Base-by-base conservation (phyloP, 2,329 filamentous ascomycete genomes). In the Diaporthe citrichinensis region DNA sequence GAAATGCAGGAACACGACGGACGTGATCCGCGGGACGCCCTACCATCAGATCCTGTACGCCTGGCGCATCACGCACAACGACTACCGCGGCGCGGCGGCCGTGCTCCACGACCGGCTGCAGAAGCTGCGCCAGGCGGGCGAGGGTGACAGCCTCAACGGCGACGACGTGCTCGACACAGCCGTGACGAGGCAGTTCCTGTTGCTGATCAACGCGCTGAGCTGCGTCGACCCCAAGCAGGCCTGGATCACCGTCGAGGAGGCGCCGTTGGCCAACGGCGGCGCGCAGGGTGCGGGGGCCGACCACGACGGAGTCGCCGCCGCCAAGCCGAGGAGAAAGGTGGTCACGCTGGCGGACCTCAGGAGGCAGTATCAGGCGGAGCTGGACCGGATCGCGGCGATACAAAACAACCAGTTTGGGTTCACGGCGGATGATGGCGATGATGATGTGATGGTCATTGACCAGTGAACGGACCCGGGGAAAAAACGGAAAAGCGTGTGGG, bases 1-100 rank as follows among this genome's bases (percentile, higher is more conserved):
- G 49, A 91, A 94, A 79, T 95, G 94, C 82, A 91, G 91, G 78
- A 90, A 91, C 74, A 91, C 93, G 49, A 87, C 91, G 58, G 93
- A 95, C 74, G 90, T 95, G 51, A 87, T 86, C 74, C 87, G 85
- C 53, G 91, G 90, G 14, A 90, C 92, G 0, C 94, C 95, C 4
- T 98, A 96, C 81, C 94, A 97, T 81, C 94, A 96, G 80, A 93
- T 98, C 74, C 90, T 98, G 65, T 98, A 98, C 83, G 93, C 96
- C 4, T 98, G 96, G 91, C 92, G 97, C 71, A 93, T 98, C 78
- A 92, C 92, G 77, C 93, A 93, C 78, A 92, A 92, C 80, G 94
- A 98, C 85, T 98, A 95, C 88, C 94, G 96, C 59, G 97, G 96
- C 69, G 92, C 91, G 1, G 92, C 92, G 4, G 88, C 90, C 2